Evolutionary conservation across 2,329 filamentous ascomycete genomes (phyloP).

Genomic region (Penicillium digitatum): DNA sequence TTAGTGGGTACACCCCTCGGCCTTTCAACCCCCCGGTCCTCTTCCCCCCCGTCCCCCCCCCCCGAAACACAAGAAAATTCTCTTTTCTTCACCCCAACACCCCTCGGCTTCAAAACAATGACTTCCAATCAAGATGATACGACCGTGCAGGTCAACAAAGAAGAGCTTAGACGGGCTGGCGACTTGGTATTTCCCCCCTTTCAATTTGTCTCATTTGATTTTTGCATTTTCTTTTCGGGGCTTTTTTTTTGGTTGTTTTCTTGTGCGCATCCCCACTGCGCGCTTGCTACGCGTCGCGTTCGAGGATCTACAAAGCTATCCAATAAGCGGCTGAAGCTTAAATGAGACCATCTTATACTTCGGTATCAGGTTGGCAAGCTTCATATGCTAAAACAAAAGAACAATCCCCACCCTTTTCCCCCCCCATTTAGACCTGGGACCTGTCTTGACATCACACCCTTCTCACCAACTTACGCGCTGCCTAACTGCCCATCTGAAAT

Average conservation of each 20-base stretch:
- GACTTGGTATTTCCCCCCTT: constrained; percentile 63
- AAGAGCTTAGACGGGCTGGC: constrained; percentile 74
- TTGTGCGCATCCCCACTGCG: constrained; percentile 6
- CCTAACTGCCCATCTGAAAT: neutral
- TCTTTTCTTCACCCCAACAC: constrained; percentile 17
- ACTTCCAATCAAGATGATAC: constrained; percentile 34
- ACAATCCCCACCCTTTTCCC: neutral
- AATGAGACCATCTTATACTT: neutral
- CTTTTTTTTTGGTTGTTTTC: constrained; percentile 11
- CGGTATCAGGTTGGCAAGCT: neutral
- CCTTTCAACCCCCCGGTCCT: constrained; percentile 16
- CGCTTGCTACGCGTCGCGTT: constrained; percentile 21
- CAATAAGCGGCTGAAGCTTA: constrained; percentile 6
- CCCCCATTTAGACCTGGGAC: neutral
- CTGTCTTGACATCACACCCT: neutral
- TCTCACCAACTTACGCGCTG: neutral
- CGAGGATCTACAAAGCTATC: constrained; percentile 11
- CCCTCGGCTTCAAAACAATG: constrained; percentile 38
- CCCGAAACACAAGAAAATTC: constrained; percentile 15
- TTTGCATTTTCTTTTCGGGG: constrained; percentile 13
- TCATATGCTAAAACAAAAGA: neutral
- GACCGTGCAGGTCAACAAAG: constrained; percentile 52
- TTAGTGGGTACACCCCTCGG: constrained; percentile 16
- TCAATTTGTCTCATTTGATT: constrained; percentile 1
- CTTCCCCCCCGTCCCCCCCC: constrained; percentile 8